These are phyloP conservation scores for Dictyostelium intermedium DNA, from an alignment of 78 protist genomes.

Conservation along the genomic window DNA sequence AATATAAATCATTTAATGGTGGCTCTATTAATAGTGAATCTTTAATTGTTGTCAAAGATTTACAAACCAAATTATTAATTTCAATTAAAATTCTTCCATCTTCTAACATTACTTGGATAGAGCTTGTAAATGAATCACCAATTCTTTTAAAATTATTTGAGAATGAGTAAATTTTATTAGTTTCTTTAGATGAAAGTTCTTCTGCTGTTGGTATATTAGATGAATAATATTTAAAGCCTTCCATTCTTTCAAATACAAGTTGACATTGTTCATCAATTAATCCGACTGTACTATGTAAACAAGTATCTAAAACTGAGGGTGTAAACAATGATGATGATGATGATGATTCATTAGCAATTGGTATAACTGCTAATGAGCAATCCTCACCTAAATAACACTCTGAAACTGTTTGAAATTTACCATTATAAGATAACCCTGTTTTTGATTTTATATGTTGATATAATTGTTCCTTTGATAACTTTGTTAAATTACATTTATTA, in stretches of 20 bases:
- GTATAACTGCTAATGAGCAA: not conserved
- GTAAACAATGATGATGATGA: not conserved
- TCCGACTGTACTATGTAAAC: conserved; percentile 12
- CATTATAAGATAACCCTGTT: not conserved
- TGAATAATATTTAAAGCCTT: not conserved
- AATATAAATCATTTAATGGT: not conserved
- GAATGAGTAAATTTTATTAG: not conserved
- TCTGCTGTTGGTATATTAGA: not conserved
- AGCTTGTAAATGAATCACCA: not conserved
- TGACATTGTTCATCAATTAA: conserved; percentile 8
- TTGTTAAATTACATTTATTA: not conserved
- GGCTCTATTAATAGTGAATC: not conserved
- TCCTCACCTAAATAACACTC: not conserved
- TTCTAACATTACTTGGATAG: not conserved
- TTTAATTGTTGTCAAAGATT: not conserved
- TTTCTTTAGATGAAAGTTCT: not conserved
- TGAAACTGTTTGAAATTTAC: not conserved
- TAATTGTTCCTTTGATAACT: not conserved
- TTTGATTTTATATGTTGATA: not conserved
- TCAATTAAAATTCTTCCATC: not conserved
- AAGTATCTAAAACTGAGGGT: conserved; percentile 3
- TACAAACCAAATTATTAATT: not conserved
- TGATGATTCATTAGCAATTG: not conserved
- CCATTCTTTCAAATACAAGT: conserved; percentile 38
- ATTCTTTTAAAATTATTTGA: not conserved